These are phyloP conservation scores for Drechmeria coniospora DNA, from an alignment of 2,329 filamentous ascomycete genomes.

Conservation along the genomic window DNA sequence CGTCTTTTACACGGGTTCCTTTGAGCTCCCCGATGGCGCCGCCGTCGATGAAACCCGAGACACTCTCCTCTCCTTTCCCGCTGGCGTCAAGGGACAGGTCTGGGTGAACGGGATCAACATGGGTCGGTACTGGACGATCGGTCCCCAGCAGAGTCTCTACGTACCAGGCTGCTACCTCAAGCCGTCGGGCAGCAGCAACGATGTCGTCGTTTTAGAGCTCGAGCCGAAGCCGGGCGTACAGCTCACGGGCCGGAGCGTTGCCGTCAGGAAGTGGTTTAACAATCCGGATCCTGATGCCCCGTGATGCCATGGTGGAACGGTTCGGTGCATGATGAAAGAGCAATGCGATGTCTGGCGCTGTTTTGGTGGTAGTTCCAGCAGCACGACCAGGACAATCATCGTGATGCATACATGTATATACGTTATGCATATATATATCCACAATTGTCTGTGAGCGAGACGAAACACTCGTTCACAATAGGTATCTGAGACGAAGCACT, in stretches of 20 bases:
- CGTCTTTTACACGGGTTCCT: slow-evolving; percentile 11
- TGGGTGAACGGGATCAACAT: slow-evolving; percentile 31
- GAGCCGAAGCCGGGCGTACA: slow-evolving; percentile 16
- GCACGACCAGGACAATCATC: no score
- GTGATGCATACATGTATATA: no score
- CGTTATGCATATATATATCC: no score
- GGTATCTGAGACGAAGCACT: slow-evolving; percentile 32
- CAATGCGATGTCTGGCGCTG: no score
- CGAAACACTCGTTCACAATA: slow-evolving; percentile 20
- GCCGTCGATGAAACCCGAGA: slow-evolving; percentile 9
- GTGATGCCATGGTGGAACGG: no score
- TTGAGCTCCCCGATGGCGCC: slow-evolving; percentile 6
- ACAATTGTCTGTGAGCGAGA: no score
- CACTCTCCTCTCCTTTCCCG: slow-evolving; percentile 24
- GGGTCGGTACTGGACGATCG: slow-evolving; percentile 30
- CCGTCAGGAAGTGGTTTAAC: slow-evolving; percentile 5
- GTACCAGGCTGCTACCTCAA: slow-evolving; percentile 24
- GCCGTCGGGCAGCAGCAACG: slow-evolving; percentile 13
- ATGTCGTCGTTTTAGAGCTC: slow-evolving; percentile 26
- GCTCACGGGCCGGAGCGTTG: slow-evolving; percentile 3
- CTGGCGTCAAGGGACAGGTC: slow-evolving; percentile 26
- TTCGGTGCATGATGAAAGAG: no score
- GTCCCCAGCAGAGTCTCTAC: slow-evolving; percentile 32
- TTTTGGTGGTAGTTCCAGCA: no score
- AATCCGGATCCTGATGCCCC: slow-evolving; percentile 1